A percentile compares a stretch with the other conserved stretches of the same genome.
Evolutionary conservation across 495 filamentous ascomycete species (phyloP).

Genomic region (Neurospora pannonica): DNA sequence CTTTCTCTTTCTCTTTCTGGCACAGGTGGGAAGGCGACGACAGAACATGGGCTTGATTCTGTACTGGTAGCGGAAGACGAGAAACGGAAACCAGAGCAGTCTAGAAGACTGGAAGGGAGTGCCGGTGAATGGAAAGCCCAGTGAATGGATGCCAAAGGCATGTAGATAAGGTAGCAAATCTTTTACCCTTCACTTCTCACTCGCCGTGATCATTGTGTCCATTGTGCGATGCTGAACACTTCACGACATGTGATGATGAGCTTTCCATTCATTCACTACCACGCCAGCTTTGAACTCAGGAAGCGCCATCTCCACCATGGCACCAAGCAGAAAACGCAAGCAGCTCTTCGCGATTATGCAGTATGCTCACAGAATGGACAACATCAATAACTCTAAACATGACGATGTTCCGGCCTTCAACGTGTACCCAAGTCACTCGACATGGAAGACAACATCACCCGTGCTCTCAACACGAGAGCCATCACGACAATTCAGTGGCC

Average conservation of each 20-base stretch:
- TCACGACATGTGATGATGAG: background rate
- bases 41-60: background rate
- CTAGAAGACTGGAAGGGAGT: background rate
- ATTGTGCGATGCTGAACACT: background rate
- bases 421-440: background rate
- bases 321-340: background rate
- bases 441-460: background rate
- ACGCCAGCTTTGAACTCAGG: background rate
- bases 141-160: background rate
- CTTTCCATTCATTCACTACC: background rate
- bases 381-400: background rate
- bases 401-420: background rate
- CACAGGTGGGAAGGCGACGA: background rate
- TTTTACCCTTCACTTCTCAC: background rate
- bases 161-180: background rate
- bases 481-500: background rate
- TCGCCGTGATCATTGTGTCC: background rate
- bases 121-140: background rate
- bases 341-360: background rate
- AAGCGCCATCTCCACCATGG: background rate
- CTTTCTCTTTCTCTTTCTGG: background rate
- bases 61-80: background rate
- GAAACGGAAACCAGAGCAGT: background rate
- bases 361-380: background rate
- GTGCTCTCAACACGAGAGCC: background rate